phyloP scores from a whole-genome alignment of 805 yeast genomes.

The Candida caryicola region DNA sequence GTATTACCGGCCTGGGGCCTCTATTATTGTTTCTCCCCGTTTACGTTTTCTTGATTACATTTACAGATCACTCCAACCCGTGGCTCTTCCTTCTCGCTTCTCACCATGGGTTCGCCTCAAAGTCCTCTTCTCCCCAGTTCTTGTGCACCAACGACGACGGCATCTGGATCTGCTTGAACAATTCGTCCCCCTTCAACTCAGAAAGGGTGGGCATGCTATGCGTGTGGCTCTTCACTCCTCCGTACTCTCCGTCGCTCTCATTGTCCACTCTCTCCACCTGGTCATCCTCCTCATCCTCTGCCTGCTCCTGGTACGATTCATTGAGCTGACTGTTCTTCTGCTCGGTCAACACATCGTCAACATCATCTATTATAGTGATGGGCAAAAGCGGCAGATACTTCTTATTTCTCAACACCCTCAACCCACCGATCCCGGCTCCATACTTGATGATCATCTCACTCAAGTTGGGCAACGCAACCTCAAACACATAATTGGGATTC shows the following conservation, averaged over 20 bases:
- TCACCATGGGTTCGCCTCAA: slow-evolving; percentile 68
- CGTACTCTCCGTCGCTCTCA: slow-evolving; percentile 8
- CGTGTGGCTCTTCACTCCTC: background rate
- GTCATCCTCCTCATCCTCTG: slow-evolving; percentile 21
- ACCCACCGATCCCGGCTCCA: slow-evolving; percentile 73
- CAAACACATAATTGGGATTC: slow-evolving; percentile 52
- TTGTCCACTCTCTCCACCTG: slow-evolving; percentile 22
- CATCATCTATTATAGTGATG: slow-evolving; percentile 60
- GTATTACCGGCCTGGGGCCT: too few relatives aligned
- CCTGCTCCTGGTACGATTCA: slow-evolving; percentile 29
- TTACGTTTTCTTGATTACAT: too few relatives aligned
- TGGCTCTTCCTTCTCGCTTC: too few relatives aligned
- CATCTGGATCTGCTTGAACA: slow-evolving; percentile 46
- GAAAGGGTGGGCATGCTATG: background rate
- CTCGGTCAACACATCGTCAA: slow-evolving; percentile 54
- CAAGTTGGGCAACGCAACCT: slow-evolving; percentile 67
- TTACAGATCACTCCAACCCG: too few relatives aligned
- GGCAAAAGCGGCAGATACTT: slow-evolving; percentile 74
- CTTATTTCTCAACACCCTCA: slow-evolving; percentile 49
- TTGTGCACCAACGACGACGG: slow-evolving; percentile 53
- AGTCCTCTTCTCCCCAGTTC: slow-evolving; percentile 47
- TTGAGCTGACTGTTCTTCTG: slow-evolving; percentile 28
- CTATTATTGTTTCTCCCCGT: too few relatives aligned
- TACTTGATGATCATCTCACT: slow-evolving; percentile 70
- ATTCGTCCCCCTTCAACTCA: slow-evolving; percentile 44